Conservation (phyloP, 1,284 basidiomycete genomes). For the Neolentinus lepideus region DNA sequence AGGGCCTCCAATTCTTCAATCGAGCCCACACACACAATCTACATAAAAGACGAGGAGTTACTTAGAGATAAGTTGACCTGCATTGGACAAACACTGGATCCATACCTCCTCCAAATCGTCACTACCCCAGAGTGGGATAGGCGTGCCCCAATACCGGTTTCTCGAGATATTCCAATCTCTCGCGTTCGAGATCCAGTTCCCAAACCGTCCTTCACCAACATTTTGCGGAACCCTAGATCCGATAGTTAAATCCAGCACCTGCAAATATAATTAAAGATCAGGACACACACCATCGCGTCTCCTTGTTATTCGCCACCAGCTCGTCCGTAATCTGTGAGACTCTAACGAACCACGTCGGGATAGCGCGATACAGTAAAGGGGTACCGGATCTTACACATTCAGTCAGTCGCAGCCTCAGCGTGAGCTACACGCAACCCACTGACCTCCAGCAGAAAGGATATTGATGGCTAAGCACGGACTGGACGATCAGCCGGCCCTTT, state of each 20-base stretch:
- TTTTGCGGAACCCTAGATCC: conserved; percentile 75
- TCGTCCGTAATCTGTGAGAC: conserved; percentile 83
- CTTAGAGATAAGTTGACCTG: neutral
- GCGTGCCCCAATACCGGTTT: conserved; percentile 99
- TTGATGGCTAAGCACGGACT: conserved; percentile 82
- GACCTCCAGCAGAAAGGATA: conserved; percentile 99
- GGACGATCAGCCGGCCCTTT: conserved; percentile 84
- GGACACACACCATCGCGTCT: conserved; percentile 75
- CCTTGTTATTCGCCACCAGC: conserved; percentile 86
- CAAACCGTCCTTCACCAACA: conserved; percentile 91
- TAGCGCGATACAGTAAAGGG: conserved; percentile 93
- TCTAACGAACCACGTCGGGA: conserved; percentile 95
- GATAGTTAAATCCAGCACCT: neutral
- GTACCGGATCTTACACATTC: conserved; percentile 69
- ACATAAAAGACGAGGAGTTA: neutral
- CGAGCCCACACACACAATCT: conserved; percentile 88
- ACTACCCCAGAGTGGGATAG: conserved; percentile 94
- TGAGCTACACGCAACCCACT: conserved; percentile 7
- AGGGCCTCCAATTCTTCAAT: conserved; percentile 85
- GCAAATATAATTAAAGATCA: neutral
- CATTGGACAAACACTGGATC: neutral
- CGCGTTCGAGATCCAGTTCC: conserved; percentile 96
- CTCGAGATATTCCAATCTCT: conserved; percentile 99
- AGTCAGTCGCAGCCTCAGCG: neutral
- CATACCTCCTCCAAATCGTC: conserved; percentile 87